These are phyloP conservation scores for Trametes sanguinea DNA, from an alignment of 768 basidiomycete genomes.

Conservation along the genomic window DNA sequence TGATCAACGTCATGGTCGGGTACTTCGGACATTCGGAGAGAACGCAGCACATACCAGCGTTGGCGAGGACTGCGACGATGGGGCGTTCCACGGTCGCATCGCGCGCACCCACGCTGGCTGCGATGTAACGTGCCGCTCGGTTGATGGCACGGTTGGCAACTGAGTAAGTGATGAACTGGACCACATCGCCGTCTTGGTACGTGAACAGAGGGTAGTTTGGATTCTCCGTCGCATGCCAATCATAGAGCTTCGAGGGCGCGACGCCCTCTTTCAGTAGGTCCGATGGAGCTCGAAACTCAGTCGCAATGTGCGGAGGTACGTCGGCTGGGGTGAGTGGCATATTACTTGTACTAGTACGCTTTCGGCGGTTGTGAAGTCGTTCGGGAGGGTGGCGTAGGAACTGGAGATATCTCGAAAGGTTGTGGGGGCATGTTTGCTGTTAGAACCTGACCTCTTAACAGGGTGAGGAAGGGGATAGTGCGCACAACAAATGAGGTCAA, in stretches of 20 bases:
- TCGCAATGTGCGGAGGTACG: conserved; percentile 3
- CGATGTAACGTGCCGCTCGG: conserved; percentile 26
- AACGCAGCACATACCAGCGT: conserved; percentile 3
- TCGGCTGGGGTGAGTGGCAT: conserved; percentile 11
- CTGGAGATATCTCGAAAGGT: too few species aligned
- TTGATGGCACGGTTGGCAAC: conserved; percentile 31
- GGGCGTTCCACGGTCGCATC: conserved; percentile 4
- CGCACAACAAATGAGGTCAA: too few species aligned
- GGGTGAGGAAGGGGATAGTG: too few species aligned
- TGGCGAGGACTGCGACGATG: conserved; percentile 29
- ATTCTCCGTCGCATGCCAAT: conserved; percentile 35
- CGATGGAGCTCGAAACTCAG: background rate
- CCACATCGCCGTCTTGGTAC: conserved; percentile 21
- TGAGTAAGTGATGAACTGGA: conserved; percentile 25
- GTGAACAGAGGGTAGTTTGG: conserved; percentile 36
- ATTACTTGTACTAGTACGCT: too few species aligned
- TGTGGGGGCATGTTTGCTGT: too few species aligned
- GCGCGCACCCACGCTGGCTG: background rate
- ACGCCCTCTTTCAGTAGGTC: conserved; percentile 9
- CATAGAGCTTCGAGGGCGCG: conserved; percentile 37
- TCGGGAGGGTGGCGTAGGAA: too few species aligned
- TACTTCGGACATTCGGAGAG: background rate
- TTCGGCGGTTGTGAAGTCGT: too few species aligned
- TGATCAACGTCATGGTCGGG: background rate
- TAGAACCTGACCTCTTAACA: too few species aligned